A percentile compares a stretch with the other conserved stretches of the same genome.
These are phyloP conservation scores for Fusarium graminum DNA, from an alignment of 2,329 filamentous ascomycete species.

Conservation along the genomic window DNA sequence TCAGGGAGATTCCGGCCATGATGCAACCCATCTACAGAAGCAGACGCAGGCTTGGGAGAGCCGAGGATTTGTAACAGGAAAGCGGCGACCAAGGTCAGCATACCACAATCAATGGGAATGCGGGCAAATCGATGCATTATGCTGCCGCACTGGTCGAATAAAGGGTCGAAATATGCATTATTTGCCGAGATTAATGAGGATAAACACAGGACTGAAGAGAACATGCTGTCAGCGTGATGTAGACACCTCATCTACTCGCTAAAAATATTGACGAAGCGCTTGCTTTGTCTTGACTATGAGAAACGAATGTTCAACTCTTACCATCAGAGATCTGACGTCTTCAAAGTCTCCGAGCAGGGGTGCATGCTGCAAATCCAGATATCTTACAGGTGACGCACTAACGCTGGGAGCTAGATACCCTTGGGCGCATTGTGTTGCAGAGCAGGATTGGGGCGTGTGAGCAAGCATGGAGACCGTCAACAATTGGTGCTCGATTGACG, in stretches of 20 bases:
- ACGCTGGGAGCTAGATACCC: not conserved
- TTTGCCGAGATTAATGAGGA: constrained; percentile 2
- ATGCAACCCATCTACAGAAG: not conserved
- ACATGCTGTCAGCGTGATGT: not conserved
- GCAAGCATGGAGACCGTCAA: constrained; percentile 8
- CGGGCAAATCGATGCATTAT: constrained; percentile 11
- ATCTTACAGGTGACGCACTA: not conserved
- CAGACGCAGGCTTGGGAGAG: not conserved
- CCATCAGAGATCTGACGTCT: constrained; percentile 3
- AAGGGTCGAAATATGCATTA: not conserved
- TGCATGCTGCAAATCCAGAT: not conserved
- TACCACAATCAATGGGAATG: constrained; percentile 9
- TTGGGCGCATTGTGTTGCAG: not conserved
- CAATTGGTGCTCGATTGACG: constrained; percentile 15
- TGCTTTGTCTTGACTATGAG: not conserved
- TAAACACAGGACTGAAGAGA: not conserved
- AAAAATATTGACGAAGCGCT: not conserved
- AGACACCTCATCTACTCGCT: not conserved
- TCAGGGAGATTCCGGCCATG: constrained; percentile 30
- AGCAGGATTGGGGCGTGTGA: not conserved
- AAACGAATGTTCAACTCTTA: not conserved
- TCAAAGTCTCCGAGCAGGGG: not conserved
- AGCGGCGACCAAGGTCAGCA: not conserved
- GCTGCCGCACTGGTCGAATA: constrained; percentile 8
- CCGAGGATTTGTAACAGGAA: not conserved